phyloP scores from a whole-genome alignment of 805 yeast genomes.

The Starmerella bombi region DNA sequence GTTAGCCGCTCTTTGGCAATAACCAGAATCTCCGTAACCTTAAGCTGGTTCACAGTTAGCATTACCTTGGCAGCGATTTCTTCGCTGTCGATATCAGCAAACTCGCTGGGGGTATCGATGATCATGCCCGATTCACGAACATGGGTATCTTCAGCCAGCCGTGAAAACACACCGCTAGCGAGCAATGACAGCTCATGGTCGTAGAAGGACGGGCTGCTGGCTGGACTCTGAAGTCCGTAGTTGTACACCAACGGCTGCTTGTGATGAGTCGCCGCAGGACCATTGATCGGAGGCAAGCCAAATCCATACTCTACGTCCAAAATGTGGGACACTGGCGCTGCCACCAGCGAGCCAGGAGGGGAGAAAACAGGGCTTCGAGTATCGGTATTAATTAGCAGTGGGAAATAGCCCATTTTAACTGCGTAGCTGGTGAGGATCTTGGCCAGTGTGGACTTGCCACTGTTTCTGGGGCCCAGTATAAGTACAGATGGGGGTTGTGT shows the following conservation, averaged over 20 bases:
- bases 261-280: slow-evolving; percentile 41
- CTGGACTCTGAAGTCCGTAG: slow-evolving; percentile 53
- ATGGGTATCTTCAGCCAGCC: slow-evolving; percentile 39
- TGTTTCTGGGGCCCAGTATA: slow-evolving; percentile 54
- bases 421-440: slow-evolving; percentile 67
- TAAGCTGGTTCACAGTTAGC: slow-evolving; percentile 34
- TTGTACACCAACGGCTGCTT: slow-evolving; percentile 78
- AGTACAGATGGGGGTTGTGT: slow-evolving; percentile 37
- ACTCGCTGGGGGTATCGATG: slow-evolving; percentile 56
- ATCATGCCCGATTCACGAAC: slow-evolving; percentile 42
- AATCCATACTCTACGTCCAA: slow-evolving; percentile 66
- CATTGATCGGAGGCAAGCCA: slow-evolving; percentile 62
- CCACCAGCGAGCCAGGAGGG: slow-evolving; percentile 73
- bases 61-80: slow-evolving; percentile 43
- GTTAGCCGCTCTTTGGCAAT: slow-evolving; percentile 63
- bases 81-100: slow-evolving; percentile 24
- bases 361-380: slow-evolving; percentile 59
- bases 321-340: slow-evolving; percentile 69
- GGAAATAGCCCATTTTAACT: slow-evolving; percentile 51
- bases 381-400: slow-evolving; percentile 65
- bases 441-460: slow-evolving; percentile 69
- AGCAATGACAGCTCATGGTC: slow-evolving; percentile 37
- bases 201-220: slow-evolving; percentile 46
- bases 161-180: slow-evolving; percentile 33
- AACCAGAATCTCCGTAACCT: slow-evolving; percentile 48